A percentile compares a stretch with the other conserved stretches of the same genome.
Conservation (phyloP, 805 yeast species). For the Sugiyamaella qingdaonensis region DNA sequence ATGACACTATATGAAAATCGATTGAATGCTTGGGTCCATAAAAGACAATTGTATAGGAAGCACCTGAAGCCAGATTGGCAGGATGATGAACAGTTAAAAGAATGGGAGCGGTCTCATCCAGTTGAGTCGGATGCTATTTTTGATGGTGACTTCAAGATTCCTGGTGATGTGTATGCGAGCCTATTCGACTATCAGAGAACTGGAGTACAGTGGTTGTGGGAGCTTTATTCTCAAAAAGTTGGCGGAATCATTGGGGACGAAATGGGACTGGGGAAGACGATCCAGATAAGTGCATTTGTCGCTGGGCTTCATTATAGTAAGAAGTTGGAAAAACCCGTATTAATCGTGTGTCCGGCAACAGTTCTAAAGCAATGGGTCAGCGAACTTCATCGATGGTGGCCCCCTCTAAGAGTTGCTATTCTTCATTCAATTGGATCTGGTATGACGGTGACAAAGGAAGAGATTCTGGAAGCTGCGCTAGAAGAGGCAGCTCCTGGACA, state of each 20-base stretch:
- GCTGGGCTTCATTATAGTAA: slow-evolving; percentile 88
- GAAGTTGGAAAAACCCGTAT: slow-evolving; percentile 65
- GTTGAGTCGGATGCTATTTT: slow-evolving; percentile 67
- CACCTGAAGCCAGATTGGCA: slow-evolving; percentile 20
- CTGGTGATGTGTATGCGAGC: slow-evolving; percentile 86
- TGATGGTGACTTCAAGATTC: slow-evolving; percentile 65
- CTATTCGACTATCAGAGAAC: slow-evolving; percentile 92
- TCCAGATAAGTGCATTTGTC: slow-evolving; percentile 83
- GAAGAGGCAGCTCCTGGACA: slow-evolving; percentile 21
- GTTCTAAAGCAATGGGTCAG: slow-evolving; percentile 96
- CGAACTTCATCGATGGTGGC: slow-evolving; percentile 98
- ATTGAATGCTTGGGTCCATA: slow-evolving; percentile 53
- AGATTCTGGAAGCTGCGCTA: slow-evolving; percentile 30
- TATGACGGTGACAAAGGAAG: slow-evolving; percentile 42
- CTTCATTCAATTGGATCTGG: slow-evolving; percentile 92
- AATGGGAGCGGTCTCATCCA: slow-evolving; percentile 79
- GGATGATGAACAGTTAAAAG: slow-evolving; percentile 32
- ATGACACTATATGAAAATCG: slow-evolving; percentile 59
- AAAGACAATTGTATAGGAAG: slow-evolving; percentile 45
- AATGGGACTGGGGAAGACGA: slow-evolving; percentile 96
- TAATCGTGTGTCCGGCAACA: slow-evolving; percentile 94
- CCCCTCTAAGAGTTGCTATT: slow-evolving; percentile 80
- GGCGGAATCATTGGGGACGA: slow-evolving; percentile 98
- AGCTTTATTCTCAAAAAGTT: slow-evolving; percentile 76
- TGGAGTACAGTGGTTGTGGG: slow-evolving; percentile 97